Evolutionary conservation across 495 filamentous ascomycete genomes (phyloP), one percentile per base, ranked within the genome.

Genomic region (Penicillium crystallinum): DNA sequence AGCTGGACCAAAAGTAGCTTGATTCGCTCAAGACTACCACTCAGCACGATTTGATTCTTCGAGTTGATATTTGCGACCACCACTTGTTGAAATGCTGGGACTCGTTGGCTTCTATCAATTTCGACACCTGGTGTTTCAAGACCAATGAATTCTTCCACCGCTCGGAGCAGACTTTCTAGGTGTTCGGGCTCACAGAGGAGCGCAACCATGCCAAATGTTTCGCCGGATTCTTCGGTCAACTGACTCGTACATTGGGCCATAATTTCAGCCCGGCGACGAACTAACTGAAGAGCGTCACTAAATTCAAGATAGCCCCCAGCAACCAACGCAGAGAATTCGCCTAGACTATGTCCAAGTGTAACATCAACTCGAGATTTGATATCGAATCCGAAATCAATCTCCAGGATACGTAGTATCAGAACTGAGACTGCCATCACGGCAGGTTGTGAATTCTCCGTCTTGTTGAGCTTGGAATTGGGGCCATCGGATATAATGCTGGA

Each of bases 351-450:
- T 4, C 93, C 93, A 30, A 97, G 80, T 0, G 88, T 88, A 27
- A 92, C 81, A 64, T 96, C 87, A 2, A 86, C 82, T 17, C 85
- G 71, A 27, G 88, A 81, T 8, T 71, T 65, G 7, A 81, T 79
- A 38, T 83, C 70, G 67, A 97, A 95, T 12, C 78, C 85, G 57
- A 91, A 96, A 40, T 96, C 86, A 30, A 81, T 67, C 67, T 97
- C 89, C 44, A 98, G 79, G 49, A 98, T 86, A 41, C 90, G 85
- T 30, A 97, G 81, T 55, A 97, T 95, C 21, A 96, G 74, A 59
- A 97, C 81, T 21, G 89, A 95, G 5, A 90, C 90, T 12, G 91
- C 88, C 86, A 98, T 92, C 67, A 97, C 93, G 41, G 93, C 92
- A 0, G 93, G 93, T 68, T 98, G 93, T 9, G 93, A 86, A 62